Percentiles rank a stretch among this genome's conserved stretches.
phyloP scores from a whole-genome alignment of 495 filamentous ascomycete genomes.

The Immersiella caudata region DNA sequence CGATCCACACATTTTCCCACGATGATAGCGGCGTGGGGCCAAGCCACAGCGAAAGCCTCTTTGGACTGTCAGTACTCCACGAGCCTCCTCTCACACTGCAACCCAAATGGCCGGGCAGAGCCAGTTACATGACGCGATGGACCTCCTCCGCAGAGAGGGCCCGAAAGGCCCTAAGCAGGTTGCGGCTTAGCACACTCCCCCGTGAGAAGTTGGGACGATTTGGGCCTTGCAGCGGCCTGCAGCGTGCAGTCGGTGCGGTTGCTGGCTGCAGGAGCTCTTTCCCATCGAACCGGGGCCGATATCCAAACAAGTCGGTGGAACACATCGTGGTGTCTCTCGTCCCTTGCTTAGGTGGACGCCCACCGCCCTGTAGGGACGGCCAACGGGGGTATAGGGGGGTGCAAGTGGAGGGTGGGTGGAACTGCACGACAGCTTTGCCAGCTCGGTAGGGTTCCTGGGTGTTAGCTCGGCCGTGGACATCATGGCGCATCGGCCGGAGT shows the following conservation, averaged over 20 bases:
- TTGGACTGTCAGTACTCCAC: not conserved
- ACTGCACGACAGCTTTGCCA: slow-evolving; percentile 12
- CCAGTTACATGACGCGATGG: slow-evolving; percentile 2
- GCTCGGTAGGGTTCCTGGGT: slow-evolving; percentile 25
- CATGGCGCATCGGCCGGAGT: slow-evolving; percentile 21
- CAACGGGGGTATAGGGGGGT: not conserved
- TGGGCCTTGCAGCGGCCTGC: slow-evolving; percentile 22
- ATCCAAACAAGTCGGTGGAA: slow-evolving; percentile 24
- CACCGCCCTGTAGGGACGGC: slow-evolving; percentile 15
- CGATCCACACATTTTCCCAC: slow-evolving; percentile 6
- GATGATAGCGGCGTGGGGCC: not conserved
- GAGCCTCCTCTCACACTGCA: slow-evolving; percentile 7
- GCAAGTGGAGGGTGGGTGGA: slow-evolving; percentile 11
- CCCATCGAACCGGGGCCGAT: slow-evolving; percentile 26
- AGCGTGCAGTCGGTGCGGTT: slow-evolving; percentile 12
- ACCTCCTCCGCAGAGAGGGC: not conserved
- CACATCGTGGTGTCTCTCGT: slow-evolving; percentile 12
- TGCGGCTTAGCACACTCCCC: not conserved
- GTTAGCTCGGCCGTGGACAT: slow-evolving; percentile 22
- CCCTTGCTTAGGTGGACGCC: not conserved
- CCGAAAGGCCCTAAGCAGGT: slow-evolving; percentile 4
- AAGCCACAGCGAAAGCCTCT: slow-evolving; percentile 35
- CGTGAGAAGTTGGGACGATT: not conserved
- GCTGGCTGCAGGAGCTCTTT: slow-evolving; percentile 11
- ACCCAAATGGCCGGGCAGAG: not conserved